Conservation (phyloP, 1,139 yeast species). For the Pichia sp. region DNA sequence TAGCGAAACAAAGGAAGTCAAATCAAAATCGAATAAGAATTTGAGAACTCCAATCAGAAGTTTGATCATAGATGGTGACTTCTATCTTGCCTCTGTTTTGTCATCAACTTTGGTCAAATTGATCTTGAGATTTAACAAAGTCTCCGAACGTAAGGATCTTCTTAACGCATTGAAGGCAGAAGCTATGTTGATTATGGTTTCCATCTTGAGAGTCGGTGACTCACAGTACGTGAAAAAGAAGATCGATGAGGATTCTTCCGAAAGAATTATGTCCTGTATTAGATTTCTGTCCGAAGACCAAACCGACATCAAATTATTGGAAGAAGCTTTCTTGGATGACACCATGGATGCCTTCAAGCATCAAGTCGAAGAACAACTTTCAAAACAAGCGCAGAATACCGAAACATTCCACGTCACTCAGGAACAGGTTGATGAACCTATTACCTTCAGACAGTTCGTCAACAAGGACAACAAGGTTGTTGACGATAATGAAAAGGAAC, state of each 20-base stretch:
- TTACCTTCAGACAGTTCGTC: conserved; percentile 78
- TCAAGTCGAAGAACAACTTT: conserved; percentile 44
- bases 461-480: conserved; percentile 41
- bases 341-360: conserved; percentile 76
- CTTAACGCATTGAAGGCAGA: conserved; percentile 89
- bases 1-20: conserved; percentile 32
- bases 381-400: conserved; percentile 54
- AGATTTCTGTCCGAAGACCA: conserved; percentile 64
- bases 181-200: conserved; percentile 87
- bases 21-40: conserved; percentile 32
- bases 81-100: conserved; percentile 83
- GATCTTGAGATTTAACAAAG: conserved; percentile 68
- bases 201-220: conserved; percentile 85
- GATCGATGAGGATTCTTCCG: conserved; percentile 94
- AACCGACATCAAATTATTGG: conserved; percentile 43
- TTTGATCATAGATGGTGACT: conserved; percentile 81
- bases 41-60: conserved; percentile 72
- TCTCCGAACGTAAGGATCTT: conserved; percentile 50
- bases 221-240: conserved; percentile 65
- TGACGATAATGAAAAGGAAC: conserved; percentile 41
- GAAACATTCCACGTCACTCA: conserved; percentile 62
- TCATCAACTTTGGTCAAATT: conserved; percentile 87
- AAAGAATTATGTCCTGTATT: conserved; percentile 82
- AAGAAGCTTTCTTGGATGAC: conserved; percentile 78
- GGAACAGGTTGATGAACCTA: conserved; percentile 77